Base-by-base conservation (phyloP, 352 stramenopile genomes). In the Phytophthora pinifolia region DNA sequence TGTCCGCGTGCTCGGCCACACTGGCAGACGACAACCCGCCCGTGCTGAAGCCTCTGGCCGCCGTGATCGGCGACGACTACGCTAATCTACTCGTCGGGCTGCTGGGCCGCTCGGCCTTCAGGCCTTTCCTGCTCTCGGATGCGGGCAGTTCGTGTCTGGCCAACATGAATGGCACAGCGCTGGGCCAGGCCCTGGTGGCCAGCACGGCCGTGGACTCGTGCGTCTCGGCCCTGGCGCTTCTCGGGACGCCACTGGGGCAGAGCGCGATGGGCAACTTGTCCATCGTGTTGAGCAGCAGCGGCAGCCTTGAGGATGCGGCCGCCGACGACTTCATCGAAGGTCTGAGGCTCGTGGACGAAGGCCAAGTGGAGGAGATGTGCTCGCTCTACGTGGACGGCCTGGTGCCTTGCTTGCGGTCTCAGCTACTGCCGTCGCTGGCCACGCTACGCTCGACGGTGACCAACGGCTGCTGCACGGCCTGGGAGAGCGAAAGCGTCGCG, bases 111-210 rank as follows among this genome's bases (percentile, higher is more conserved):
- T 70, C 68, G 10, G 44, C 67, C 9, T 45, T 45, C 12, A 59
- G 48, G 38, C 70, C 76, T 30, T 42, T 84, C 31, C 61, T 89
- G 20, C 33, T 79, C 15, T 61, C 62, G 39, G 46, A 67, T 8
- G 63, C 77, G n/a, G 75, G 73, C 30, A 77, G 66, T 45, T 70
- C 61, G 20, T 88, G 78, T 32, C 53, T 88, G 33, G 75, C 78
- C 36, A 83, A 85, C 51, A 76, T 88, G 59, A 67, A 88, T 60
- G 78, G 75, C 50, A 74, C 57, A 6, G 43, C 65, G 31, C 44
- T 88, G 30, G 68, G 71, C 36, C 39, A 74, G 15, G 65, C 56
- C 29, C 33, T 85, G 6, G 34, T 54, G 10, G 57, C 65, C 17
- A 72, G 64, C 14, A 48, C 76, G n/a, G 31, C 54, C 25, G 74